These are phyloP conservation scores for Diaporthe ilicicola DNA, from an alignment of 2,329 filamentous ascomycete species.

Conservation along the genomic window DNA sequence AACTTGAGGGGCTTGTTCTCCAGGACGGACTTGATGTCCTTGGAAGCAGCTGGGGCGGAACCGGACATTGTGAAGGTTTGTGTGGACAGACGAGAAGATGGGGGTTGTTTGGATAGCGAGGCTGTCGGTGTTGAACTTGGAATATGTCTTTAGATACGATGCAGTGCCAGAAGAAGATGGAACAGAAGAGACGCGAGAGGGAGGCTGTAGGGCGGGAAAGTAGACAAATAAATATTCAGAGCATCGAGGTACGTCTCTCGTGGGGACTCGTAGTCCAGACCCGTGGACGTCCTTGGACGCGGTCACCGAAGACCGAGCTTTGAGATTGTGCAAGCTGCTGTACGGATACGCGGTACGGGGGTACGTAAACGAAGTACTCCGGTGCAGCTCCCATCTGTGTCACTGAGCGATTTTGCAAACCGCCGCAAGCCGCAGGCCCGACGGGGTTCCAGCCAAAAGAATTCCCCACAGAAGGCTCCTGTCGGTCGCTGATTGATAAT, in stretches of 20 bases:
- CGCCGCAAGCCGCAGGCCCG: constrained; percentile 18
- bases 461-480: constrained; percentile 1
- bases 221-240: constrained; percentile 26
- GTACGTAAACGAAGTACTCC: neutral
- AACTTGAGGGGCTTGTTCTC: constrained; percentile 54
- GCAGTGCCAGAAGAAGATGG: neutral
- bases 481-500: neutral
- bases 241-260: constrained; percentile 17
- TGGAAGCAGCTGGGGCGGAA: constrained; percentile 15
- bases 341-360: neutral
- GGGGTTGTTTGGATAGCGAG: neutral
- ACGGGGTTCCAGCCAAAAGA: neutral
- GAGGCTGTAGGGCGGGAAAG: neutral
- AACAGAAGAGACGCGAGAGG: too few relatives aligned
- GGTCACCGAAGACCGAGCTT: constrained; percentile 26
- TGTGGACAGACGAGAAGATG: neutral
- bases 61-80: constrained; percentile 27
- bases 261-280: neutral
- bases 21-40: constrained; percentile 41
- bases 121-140: neutral
- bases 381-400: neutral
- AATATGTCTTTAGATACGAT: neutral
- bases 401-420: constrained; percentile 30
- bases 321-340: constrained; percentile 8
- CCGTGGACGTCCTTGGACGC: neutral